A percentile compares a stretch with the other conserved stretches of the same genome.
phyloP scores from a whole-genome alignment of 345 rosid species.

The Salix exigua region DNA sequence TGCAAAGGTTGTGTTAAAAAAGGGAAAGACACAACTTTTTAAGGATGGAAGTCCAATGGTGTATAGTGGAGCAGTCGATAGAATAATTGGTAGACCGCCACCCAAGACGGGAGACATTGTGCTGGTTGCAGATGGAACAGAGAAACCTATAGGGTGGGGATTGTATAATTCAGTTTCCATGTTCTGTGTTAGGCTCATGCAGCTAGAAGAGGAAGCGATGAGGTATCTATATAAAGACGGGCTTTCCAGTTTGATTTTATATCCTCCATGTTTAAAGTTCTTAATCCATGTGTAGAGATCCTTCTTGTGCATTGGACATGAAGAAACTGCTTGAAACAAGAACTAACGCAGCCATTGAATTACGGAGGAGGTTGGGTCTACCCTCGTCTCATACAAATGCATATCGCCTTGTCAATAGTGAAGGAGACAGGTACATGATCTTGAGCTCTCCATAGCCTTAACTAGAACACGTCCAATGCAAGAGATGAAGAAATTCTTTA shows the following conservation, averaged over 20 bases:
- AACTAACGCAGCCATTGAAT: constrained; percentile 55
- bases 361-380: constrained; percentile 62
- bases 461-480: neutral
- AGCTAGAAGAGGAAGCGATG: constrained; percentile 77
- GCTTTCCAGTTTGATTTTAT: neutral
- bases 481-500: neutral
- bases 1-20: constrained; percentile 84
- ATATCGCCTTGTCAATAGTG: constrained; percentile 78
- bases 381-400: constrained; percentile 70
- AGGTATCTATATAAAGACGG: constrained; percentile 30
- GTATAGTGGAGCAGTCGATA: constrained; percentile 83
- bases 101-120: constrained; percentile 85
- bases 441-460: neutral
- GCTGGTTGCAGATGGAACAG: constrained; percentile 76
- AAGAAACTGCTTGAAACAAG: constrained; percentile 67
- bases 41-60: constrained; percentile 93
- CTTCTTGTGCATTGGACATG: constrained; percentile 70
- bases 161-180: constrained; percentile 77
- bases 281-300: constrained; percentile 49
- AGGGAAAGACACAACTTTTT: constrained; percentile 84
- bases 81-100: constrained; percentile 79
- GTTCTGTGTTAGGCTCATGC: constrained; percentile 92
- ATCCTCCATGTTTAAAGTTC: constrained; percentile 1
- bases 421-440: constrained; percentile 78
- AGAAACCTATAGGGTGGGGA: constrained; percentile 84